Evolutionary conservation across 1,284 basidiomycete genomes (phyloP).

Genomic region (Sutorius eximius): DNA sequence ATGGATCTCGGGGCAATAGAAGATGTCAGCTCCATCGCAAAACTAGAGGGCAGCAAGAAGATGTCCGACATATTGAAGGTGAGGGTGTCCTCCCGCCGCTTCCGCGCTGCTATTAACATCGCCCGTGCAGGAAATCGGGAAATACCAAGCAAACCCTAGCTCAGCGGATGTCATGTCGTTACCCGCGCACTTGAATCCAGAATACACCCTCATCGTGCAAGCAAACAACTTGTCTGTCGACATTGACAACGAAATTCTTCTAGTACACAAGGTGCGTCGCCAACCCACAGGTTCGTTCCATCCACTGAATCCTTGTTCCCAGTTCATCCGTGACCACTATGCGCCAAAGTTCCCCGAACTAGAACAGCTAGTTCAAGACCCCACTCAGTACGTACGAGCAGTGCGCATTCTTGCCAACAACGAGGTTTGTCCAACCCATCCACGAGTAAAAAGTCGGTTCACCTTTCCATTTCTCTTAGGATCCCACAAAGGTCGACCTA

Average conservation of each 20-base stretch:
- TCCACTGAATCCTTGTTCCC: constrained; percentile 15
- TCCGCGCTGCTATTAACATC: neutral
- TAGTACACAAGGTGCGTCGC: constrained; percentile 86
- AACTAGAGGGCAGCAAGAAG: constrained; percentile 81
- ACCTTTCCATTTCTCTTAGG: constrained; percentile 41
- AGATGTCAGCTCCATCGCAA: constrained; percentile 86
- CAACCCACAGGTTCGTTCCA: constrained; percentile 33
- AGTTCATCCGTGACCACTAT: constrained; percentile 99
- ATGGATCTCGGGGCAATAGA: constrained; percentile 86
- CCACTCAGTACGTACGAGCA: constrained; percentile 90
- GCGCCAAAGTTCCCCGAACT: constrained; percentile 95
- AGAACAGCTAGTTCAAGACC: constrained; percentile 91
- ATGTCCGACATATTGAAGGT: constrained; percentile 87
- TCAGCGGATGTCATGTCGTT: constrained; percentile 75
- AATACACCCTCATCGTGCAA: constrained; percentile 95
- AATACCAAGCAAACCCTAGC: constrained; percentile 76
- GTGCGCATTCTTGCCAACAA: constrained; percentile 88
- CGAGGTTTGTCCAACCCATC: constrained; percentile 46
- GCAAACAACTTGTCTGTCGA: constrained; percentile 99
- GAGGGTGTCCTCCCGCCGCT: constrained; percentile 20
- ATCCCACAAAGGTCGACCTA: constrained; percentile 81
- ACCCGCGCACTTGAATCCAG: constrained; percentile 89
- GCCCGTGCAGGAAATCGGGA: constrained; percentile 76
- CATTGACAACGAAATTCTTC: constrained; percentile 95
- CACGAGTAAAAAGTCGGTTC: neutral